Conservation (phyloP, 805 yeast genomes). For the Candida fluviatilis region DNA sequence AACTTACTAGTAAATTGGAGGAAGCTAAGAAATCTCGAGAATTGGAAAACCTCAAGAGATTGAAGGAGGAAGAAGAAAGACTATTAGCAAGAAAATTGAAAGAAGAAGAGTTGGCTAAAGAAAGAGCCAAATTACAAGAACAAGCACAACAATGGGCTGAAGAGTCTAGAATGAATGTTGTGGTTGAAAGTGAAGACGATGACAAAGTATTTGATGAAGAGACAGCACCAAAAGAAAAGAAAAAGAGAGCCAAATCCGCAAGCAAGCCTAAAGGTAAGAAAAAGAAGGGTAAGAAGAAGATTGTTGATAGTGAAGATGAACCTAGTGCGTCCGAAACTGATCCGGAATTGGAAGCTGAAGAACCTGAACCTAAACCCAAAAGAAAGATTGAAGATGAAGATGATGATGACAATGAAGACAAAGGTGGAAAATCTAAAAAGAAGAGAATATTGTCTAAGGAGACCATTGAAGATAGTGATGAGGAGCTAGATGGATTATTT, state of each 20-base stretch:
- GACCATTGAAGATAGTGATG: constrained; percentile 45
- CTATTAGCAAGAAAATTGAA: constrained; percentile 40
- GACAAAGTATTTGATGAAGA: constrained; percentile 31
- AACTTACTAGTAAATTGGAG: constrained; percentile 55
- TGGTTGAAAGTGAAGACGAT: constrained; percentile 36
- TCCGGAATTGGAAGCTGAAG: constrained; percentile 19
- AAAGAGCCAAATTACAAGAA: constrained; percentile 45
- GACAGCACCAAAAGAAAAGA: constrained; percentile 45
- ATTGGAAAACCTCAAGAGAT: constrained; percentile 44
- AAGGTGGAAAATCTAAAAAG: constrained; percentile 13
- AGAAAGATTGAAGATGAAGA: constrained; percentile 7
- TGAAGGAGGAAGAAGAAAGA: constrained; percentile 36
- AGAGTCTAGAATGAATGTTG: constrained; percentile 34
- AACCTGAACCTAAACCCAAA: constrained; percentile 25
- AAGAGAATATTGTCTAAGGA: constrained; percentile 27
- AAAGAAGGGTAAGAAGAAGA: constrained; percentile 27
- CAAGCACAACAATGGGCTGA: constrained; percentile 50
- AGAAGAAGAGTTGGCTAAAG: constrained; percentile 43
- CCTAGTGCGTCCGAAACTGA: constrained; percentile 21
- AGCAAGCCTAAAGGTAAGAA: constrained; percentile 23
- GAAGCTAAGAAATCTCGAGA: constrained; percentile 69
- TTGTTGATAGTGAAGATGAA: constrained; percentile 32
- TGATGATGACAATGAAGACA: constrained; percentile 7
- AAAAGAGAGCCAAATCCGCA: constrained; percentile 23
- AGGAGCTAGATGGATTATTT: constrained; percentile 29